Evolutionary conservation across 2,329 filamentous ascomycete genomes (phyloP), one percentile per base, ranked within the genome.

Genomic region (Cladosporium austrohemisphaericum): DNA sequence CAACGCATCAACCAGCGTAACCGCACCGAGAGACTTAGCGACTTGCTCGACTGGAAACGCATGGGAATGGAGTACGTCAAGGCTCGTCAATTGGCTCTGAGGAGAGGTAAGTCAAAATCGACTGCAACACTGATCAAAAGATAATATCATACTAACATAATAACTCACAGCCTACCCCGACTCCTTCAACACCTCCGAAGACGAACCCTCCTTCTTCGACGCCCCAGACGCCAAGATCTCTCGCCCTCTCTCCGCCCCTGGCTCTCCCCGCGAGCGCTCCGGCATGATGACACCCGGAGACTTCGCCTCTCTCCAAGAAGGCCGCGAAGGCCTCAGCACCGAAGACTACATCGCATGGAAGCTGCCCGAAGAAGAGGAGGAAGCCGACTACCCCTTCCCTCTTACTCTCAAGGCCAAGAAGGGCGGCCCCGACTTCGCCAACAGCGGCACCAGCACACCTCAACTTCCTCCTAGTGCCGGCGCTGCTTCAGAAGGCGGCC

Each of bases 41-140:
- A 98, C 67, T 76, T 98, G 52, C 78, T 98, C 32, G 93, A 98
- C 72, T 98, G 93, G 93, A 97, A 97, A 79, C 81, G 93, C 41
- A 98, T 98, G 93, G 93, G 93, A 18, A 85, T 97, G 84, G 93
- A 98, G 72, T 98, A 98, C 65, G 89, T 96, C 72, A 98, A 97
- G 76, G 93, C 93, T 26, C 83, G 93, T 41, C 93, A 97, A 69
- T 72, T 98, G 63, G 93, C 93, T 19, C 76, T 98, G 55, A 80
- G 93, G 62, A 81, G 93, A 69, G 71, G 73, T 74, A 64, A 53
- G 55, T 29, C 28, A 35, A 33, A n/a, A n/a, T n/a, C n/a, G n/a
- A n/a, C n/a, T 13, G 7, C 22, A 44, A 13, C 5, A 22, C 16
- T 26, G 18, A 35, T 18, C 8, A 13, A 19, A 13, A 41, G n/a